These are phyloP conservation scores for Tuber borchii DNA, from an alignment of 495 filamentous ascomycete genomes.

Conservation along the genomic window DNA sequence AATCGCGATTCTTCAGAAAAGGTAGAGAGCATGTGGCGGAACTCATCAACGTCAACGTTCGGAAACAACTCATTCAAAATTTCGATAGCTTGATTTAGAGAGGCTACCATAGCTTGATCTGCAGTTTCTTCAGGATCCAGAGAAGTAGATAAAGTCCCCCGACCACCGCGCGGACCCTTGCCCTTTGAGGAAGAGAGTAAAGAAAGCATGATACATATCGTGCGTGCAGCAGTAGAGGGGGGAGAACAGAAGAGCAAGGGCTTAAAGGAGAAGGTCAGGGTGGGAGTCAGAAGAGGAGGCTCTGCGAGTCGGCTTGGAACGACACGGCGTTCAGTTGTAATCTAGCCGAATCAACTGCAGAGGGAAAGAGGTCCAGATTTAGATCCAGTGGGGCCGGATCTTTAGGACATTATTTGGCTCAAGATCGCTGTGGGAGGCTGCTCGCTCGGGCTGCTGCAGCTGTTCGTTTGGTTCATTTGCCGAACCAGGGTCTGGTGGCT, in stretches of 20 bases:
- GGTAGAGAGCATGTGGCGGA: slow-evolving; percentile 75
- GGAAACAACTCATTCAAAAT: slow-evolving; percentile 73
- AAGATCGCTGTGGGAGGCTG: neutral
- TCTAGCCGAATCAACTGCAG: neutral
- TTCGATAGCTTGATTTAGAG: slow-evolving; percentile 65
- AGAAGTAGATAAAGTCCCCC: slow-evolving; percentile 7
- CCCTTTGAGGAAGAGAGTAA: slow-evolving; percentile 22
- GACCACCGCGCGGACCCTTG: slow-evolving; percentile 12
- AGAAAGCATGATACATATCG: slow-evolving; percentile 33
- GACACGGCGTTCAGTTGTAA: neutral
- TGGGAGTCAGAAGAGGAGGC: neutral
- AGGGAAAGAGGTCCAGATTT: neutral
- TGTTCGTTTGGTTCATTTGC: neutral
- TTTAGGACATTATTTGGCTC: neutral
- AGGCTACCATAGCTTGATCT: slow-evolving; percentile 16
- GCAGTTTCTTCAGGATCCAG: slow-evolving; percentile 10
- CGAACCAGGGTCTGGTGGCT: neutral
- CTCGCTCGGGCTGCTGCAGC: neutral
- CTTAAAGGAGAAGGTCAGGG: neutral
- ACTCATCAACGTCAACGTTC: slow-evolving; percentile 80
- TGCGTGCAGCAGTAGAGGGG: neutral
- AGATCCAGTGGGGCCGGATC: neutral
- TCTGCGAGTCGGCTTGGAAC: neutral
- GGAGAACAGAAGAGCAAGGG: neutral
- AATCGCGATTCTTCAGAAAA: slow-evolving; percentile 78